These are phyloP conservation scores for Hanseniaspora singularis DNA, from an alignment of 805 yeast species.

Conservation along the genomic window DNA sequence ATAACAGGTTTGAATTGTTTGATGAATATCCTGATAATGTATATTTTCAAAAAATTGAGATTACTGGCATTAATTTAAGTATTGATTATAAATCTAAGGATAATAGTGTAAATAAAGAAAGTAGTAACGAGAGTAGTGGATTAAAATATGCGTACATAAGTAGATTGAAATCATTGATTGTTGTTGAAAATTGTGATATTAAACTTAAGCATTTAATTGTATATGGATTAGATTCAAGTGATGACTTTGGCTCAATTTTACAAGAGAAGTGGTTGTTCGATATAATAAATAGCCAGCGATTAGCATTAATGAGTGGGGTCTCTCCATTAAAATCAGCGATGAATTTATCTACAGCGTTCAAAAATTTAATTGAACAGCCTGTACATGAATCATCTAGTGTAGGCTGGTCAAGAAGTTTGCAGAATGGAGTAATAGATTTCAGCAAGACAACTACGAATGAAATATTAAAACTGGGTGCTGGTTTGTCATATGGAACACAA, in stretches of 20 bases:
- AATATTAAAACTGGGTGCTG: constrained; percentile 67
- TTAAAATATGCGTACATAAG: constrained; percentile 40
- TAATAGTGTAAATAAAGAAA: constrained; percentile 34
- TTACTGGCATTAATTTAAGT: constrained; percentile 48
- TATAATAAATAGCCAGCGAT: constrained; percentile 65
- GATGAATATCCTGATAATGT: constrained; percentile 48
- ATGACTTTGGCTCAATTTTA: constrained; percentile 42
- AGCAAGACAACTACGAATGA: constrained; percentile 72
- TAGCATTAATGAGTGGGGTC: constrained; percentile 71
- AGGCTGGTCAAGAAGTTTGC: constrained; percentile 52
- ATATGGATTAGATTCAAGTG: constrained; percentile 69
- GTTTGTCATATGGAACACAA: constrained; percentile 80
- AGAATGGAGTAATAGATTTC: constrained; percentile 63
- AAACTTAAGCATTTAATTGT: constrained; percentile 47
- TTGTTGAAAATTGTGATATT: constrained; percentile 74
- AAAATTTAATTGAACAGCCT: constrained; percentile 62
- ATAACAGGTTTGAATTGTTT: constrained; percentile 50
- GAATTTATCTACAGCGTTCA: constrained; percentile 66
- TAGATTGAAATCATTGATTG: constrained; percentile 80
- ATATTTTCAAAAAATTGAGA: constrained; percentile 56
- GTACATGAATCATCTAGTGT: constrained; percentile 61
- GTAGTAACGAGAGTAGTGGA: constrained; percentile 68
- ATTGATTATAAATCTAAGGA: constrained; percentile 88
- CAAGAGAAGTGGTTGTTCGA: constrained; percentile 81
- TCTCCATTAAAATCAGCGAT: constrained; percentile 70